phyloP scores from a whole-genome alignment of 495 filamentous ascomycete species.

The Hyaloscypha bicolor region DNA sequence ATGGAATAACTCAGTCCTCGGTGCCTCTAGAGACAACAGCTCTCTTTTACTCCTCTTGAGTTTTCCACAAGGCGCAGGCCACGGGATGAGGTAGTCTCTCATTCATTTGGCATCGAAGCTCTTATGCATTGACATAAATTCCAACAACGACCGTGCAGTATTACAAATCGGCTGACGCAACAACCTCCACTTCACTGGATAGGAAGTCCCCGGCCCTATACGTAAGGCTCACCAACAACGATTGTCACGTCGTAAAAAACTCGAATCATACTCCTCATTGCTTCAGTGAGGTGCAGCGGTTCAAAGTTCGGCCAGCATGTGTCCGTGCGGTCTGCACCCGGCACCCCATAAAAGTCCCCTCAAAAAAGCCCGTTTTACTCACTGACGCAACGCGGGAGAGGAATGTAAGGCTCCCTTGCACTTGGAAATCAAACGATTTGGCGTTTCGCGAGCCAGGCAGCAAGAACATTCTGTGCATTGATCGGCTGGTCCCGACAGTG shows the following conservation, averaged over 20 bases:
- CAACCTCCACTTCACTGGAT: neutral
- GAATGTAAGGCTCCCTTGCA: neutral
- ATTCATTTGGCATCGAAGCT: neutral
- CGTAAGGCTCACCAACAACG: neutral
- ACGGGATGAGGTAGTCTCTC: neutral
- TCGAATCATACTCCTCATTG: neutral
- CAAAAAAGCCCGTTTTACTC: neutral
- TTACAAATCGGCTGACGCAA: neutral
- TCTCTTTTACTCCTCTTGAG: neutral
- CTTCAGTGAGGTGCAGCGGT: no score
- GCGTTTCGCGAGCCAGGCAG: neutral
- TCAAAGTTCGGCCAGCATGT: neutral
- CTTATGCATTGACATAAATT: neutral
- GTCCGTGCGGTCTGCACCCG: neutral
- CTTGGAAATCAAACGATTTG: neutral
- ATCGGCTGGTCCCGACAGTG: neutral
- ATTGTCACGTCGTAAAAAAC: neutral
- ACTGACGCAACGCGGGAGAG: neutral
- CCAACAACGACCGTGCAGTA: neutral
- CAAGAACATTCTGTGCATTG: neutral
- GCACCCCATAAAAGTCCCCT: neutral
- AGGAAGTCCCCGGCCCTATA: neutral
- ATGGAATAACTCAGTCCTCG: neutral
- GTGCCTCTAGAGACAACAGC: neutral
- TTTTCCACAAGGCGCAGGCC: neutral